Base-by-base conservation (phyloP, 495 filamentous ascomycete genomes). In the Apodospora peruviana region DNA sequence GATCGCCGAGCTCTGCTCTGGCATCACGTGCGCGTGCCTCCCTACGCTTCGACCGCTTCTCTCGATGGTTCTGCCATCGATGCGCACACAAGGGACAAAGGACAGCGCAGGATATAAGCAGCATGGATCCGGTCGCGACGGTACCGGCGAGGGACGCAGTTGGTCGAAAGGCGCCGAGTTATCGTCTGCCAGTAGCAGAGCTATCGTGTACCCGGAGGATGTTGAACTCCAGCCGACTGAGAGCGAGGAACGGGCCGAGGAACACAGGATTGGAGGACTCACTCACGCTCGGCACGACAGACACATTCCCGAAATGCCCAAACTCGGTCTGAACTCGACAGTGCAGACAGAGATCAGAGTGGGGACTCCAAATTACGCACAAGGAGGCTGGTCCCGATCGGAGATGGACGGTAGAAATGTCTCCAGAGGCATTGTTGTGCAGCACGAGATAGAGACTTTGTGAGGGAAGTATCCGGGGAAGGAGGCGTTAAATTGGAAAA, bases 21-120 rank as follows among this genome's bases (percentile, higher is more conserved):
- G 76, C 24, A 78, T 82, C 32, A 76, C 75, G 46, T 81, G 77
- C 55, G 71, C 74, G 45, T 80, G 70, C 52, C 71, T 82, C 16
- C 76, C 80, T n/a, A 75, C 72, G 19, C 69, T 78, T 4, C 68
- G 76, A 5, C 73, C 78, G 11, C 64, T 82, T 14, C 48, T 80
- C 18, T 65, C 7, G 7, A 7, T 7, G 14, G 7, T 7, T 7
- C 7, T 32, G 27, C 27, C 27, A 7, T 7, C 7, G 70, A 7
- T 32, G 14, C 27, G 27, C 7, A 7, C 27, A 14, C 27, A 14
- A 32, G 27, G 7, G 7, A 14, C 7, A 7, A 7, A 7, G 27
- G 27, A 14, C 7, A 32, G 27, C 27, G n/a, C n/a, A n/a, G n/a
- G n/a, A n/a, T n/a, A n/a, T n/a, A n/a, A n/a, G n/a, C n/a, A n/a